Evolutionary conservation across 805 yeast species (phyloP), one percentile per base, ranked within the genome.

Genomic region (Lipomyces yamanashiensis): DNA sequence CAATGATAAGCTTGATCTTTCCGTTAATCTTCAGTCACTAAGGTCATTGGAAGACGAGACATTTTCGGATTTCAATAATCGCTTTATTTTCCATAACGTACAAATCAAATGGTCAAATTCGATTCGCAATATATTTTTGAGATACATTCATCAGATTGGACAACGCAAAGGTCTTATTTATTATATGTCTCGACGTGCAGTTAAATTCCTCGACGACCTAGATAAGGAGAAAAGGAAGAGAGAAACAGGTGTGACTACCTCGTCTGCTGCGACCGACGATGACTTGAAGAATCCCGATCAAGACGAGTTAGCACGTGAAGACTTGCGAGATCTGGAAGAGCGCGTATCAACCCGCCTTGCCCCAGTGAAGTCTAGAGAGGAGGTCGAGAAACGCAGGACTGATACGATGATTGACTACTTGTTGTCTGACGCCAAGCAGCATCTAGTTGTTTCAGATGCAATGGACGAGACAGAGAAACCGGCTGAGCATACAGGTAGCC

Each of bases 101-200:
- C 84, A 87, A 70, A 73, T 92, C 69, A 88, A 86, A 69, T 92
- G 97, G 97, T 87, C 89, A 74, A 86, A 88, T 64, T 72, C 77
- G 2, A 81, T 86, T 9, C 78, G 97, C 61, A 85, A 91, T 70
- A 77, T 84, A 12, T 76, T 90, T 51, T 82, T 84, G 72, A 82
- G 85, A 50, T 90, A 88, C 70, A 72, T 86, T 28, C 83, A 84
- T 61, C 77, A 82, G 52, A 74, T 84, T 39, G 80, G 79, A 10
- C 73, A 81, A 57, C 75, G 84, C 28, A 76, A 78, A 28, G 82
- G 84, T 10, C 75, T 78, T 39, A 67, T 76, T 0, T 79, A 78
- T 56, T 82, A 82, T 47, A 67, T 81, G 63, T 77, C 82, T 13
- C 80, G 83, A 56, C 81, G 80, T 37, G 83, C 89, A 0, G 77